Conservation (phyloP, 2,329 filamentous ascomycete genomes). For the Tolypocladium cylindrosporum region DNA sequence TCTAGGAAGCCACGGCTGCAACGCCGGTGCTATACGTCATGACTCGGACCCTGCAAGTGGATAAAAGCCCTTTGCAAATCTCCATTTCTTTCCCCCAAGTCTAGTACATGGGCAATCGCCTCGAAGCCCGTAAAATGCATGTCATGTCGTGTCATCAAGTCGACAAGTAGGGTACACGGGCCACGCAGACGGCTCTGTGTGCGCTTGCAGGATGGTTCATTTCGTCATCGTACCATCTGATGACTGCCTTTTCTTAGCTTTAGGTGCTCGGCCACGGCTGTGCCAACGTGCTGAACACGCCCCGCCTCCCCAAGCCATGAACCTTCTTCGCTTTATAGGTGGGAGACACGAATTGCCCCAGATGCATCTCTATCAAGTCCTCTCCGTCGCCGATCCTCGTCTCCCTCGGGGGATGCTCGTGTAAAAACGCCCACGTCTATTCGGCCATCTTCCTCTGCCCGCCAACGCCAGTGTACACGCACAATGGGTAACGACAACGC, state of each 20-base stretch:
- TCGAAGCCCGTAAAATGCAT: neutral
- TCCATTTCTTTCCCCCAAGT: too few species aligned
- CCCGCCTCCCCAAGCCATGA: neutral
- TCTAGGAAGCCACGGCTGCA: neutral
- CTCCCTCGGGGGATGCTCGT: neutral
- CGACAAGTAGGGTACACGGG: neutral
- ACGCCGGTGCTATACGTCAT: neutral
- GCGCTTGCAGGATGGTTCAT: neutral
- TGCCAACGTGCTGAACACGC: neutral
- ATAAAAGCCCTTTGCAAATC: neutral
- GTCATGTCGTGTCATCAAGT: neutral
- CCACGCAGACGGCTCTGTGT: neutral
- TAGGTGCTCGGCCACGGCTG: neutral
- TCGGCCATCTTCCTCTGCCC: neutral
- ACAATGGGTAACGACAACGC: neutral
- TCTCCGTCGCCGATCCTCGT: neutral
- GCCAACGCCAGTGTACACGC: neutral
- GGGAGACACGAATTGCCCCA: neutral
- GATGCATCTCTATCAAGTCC: slow-evolving; percentile 4
- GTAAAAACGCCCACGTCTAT: neutral
- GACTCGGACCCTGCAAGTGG: neutral
- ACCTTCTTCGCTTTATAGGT: neutral
- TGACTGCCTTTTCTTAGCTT: neutral
- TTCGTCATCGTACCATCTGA: neutral
- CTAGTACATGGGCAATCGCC: neutral